Evolutionary conservation across 192 early-diverging fungal genomes (phyloP).

Genomic region (Entomortierella chlamydospora): DNA sequence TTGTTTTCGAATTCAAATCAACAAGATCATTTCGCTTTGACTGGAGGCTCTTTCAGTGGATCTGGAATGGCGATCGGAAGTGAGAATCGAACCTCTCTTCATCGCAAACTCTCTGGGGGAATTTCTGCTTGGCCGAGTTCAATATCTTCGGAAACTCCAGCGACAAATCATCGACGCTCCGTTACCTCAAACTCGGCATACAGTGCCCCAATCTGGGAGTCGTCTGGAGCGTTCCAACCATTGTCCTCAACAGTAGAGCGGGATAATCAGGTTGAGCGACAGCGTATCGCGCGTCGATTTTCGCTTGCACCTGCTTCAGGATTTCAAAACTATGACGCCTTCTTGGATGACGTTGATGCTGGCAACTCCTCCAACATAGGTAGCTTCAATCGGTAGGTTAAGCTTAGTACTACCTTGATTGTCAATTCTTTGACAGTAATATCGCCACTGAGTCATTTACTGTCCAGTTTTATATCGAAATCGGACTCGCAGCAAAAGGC

Average conservation of each 20-base stretch:
- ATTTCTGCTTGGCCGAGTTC: conserved; percentile 23
- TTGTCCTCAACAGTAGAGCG: conserved; percentile 5
- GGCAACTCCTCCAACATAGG: conserved; percentile 4
- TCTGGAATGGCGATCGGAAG: background rate
- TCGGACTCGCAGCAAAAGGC: too few species aligned
- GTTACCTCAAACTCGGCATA: conserved; percentile 24
- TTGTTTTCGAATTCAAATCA: background rate
- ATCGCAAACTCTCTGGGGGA: conserved; percentile 25
- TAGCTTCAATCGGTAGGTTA: conserved; percentile 17
- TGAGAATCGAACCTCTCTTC: background rate
- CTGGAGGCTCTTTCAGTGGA: background rate
- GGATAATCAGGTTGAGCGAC: conserved; percentile 27
- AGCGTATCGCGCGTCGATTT: conserved; percentile 20
- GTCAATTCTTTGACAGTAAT: background rate
- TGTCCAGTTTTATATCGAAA: too few species aligned
- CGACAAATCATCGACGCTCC: conserved; percentile 34
- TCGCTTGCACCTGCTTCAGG: conserved; percentile 33
- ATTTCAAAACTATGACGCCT: conserved; percentile 21
- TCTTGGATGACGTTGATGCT: conserved; percentile 26
- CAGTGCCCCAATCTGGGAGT: conserved; percentile 35
- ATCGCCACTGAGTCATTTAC: too few species aligned
- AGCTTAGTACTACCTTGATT: background rate
- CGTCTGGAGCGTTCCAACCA: conserved; percentile 21
- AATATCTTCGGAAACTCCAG: background rate
- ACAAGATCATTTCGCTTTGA: conserved; percentile 21